Conservation (phyloP, 805 yeast species). For the Tetrapisispora pingtungensis region DNA sequence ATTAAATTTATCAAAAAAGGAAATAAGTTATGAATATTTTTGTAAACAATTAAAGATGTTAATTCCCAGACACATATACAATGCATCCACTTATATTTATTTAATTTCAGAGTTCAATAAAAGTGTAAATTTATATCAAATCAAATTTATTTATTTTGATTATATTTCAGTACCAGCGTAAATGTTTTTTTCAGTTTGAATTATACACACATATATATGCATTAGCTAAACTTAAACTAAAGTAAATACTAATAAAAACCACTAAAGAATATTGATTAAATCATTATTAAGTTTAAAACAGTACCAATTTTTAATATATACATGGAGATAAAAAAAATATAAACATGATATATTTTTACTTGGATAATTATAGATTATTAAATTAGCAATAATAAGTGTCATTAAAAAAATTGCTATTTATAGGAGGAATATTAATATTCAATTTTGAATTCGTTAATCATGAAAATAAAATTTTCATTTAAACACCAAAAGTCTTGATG, state of each 20-base stretch:
- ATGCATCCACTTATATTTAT: too few relatives aligned
- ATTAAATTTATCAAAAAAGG: too few relatives aligned
- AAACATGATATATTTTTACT: background rate
- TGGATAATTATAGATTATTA: background rate
- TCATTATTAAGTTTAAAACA: background rate
- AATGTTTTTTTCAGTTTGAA: too few relatives aligned
- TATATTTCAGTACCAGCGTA: too few relatives aligned
- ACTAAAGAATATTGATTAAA: background rate
- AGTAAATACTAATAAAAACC: background rate
- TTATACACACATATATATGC: too few relatives aligned
- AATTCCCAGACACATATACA: too few relatives aligned
- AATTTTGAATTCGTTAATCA: background rate
- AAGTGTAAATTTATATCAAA: too few relatives aligned
- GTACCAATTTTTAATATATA: background rate
- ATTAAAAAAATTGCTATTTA: background rate
- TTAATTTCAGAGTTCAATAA: too few relatives aligned
- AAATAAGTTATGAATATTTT: too few relatives aligned
- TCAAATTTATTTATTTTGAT: too few relatives aligned
- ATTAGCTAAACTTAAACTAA: background rate
- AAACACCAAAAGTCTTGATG: conserved; percentile 53
- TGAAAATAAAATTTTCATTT: background rate
- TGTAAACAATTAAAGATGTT: too few relatives aligned
- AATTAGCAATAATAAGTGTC: background rate
- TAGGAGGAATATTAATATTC: background rate
- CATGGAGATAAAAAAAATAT: background rate